Base-by-base conservation (phyloP, 1,139 yeast genomes). In the Magnusiomyces fungicola region DNA sequence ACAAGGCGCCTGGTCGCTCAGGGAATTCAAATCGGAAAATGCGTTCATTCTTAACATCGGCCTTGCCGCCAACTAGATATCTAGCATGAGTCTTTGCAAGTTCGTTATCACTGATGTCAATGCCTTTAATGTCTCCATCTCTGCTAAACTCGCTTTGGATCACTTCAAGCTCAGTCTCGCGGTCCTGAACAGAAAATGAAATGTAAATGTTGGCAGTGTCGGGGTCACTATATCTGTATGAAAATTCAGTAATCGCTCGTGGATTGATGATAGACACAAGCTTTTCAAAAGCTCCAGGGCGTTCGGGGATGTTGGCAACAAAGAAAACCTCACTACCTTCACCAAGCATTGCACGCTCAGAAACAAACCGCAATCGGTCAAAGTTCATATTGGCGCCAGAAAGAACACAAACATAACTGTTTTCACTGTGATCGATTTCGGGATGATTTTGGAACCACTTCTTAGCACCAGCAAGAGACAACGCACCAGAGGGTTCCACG, bases 361-460 rank as follows among this genome's bases (percentile, higher is more conserved):
- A 81, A n/a, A 92, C 97, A 67, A 92, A 92, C 64, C 99, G 78
- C 58, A 92, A 74, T 61, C 99, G 78, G 68, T 90, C 98, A 65
- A 92, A 92, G 69, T 94, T 92, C 96, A 92, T 90, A 69, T 92
- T 92, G 34, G 99, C 99, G 53, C 97, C 99, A 33, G 95, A 85
- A 50, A 92, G 73, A 25, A 94, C 76, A 7, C 97, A 94, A 27
- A 87, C 86, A 61, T 88, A 90, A 0, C 87, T 60, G 45, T 54
- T 51, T 7, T 53, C 53, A n/a, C 80, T 69, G 62, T 87, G 95
- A 61, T 85, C 87, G 40, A 81, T 71, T 48, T 82, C 84, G 10
- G 62, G 59, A 38, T 56, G 57, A 5, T 50, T 46, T 37, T 76
- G 73, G 45, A 90, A 75, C 63, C 89, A 92, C 60, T 83, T 84